Percentiles rank a stretch among this genome's conserved stretches.
Conservation (phyloP, 2,329 filamentous ascomycete genomes). For the Cryphonectria carpinicola region DNA sequence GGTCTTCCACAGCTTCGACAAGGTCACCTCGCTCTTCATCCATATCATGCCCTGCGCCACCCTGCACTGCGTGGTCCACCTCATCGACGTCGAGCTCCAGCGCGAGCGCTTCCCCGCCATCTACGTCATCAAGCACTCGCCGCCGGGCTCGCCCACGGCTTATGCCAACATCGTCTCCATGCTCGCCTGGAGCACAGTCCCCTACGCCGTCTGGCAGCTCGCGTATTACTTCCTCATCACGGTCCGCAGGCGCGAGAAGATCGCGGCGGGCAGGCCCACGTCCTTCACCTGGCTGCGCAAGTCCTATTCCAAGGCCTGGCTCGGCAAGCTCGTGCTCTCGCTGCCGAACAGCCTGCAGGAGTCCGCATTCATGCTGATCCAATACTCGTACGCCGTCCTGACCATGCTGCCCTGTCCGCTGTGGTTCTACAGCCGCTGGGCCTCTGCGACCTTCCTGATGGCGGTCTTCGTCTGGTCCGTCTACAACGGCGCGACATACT, state of each 20-base stretch:
- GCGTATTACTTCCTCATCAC: conserved; percentile 95
- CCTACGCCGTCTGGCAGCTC: conserved; percentile 92
- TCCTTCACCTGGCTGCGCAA: conserved; percentile 96
- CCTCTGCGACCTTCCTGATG: conserved; percentile 76
- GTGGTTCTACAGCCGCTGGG: conserved; percentile 90
- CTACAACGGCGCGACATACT: conserved; percentile 96
- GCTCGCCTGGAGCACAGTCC: conserved; percentile 92
- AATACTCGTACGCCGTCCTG: conserved; percentile 85
- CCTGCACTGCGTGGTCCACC: conserved; percentile 88
- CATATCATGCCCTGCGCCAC: conserved; percentile 98
- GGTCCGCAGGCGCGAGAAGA: conserved; percentile 91
- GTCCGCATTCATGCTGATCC: conserved; percentile 91
- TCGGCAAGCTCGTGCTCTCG: conserved; percentile 82
- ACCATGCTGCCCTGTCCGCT: conserved; percentile 95
- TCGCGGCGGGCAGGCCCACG: conserved; percentile 90
- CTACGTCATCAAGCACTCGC: conserved; percentile 73
- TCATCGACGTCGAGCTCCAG: conserved; percentile 69
- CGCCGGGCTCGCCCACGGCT: conserved; percentile 74
- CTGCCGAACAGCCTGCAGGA: conserved; percentile 80
- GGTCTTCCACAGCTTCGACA: conserved; percentile 98
- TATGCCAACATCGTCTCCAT: conserved; percentile 80
- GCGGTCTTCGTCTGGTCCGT: conserved; percentile 92
- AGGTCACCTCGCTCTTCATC: conserved; percentile 97
- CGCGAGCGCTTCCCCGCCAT: conserved; percentile 79
- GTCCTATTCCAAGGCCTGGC: conserved; percentile 87